Evolutionary conservation across 2,329 filamentous ascomycete genomes (phyloP), one percentile per base, ranked within the genome.

Genomic region (Penicillium sp.): DNA sequence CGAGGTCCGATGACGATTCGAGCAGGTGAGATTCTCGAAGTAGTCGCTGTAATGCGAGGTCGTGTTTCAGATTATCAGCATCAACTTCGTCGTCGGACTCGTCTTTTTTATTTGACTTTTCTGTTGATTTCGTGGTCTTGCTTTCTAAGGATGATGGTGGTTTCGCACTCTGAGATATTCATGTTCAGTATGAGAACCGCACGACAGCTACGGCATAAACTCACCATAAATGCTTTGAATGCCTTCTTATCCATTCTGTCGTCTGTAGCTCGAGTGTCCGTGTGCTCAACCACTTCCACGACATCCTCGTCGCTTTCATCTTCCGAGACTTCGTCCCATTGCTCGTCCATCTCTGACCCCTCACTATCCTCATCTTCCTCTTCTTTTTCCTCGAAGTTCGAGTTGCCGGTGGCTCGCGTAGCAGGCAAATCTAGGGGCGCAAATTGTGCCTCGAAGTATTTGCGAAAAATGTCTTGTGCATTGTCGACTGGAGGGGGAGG

Each of bases 1-100:
- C 79, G 3, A 80, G 76, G 49, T 79, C 76, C 25, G 77, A 75
- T 13, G 80, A 77, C 0, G 81, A 76, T 43, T 84, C 81, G 51
- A 97, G 84, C 54, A 97, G 86, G 73, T 96, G 91, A 0, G 92
- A 96, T 78, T 99, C 94, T 61, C 87, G 82, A 51, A 99, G 84
- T 36, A 99, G 84, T 42, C 91, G 87, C 70, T 96, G 92, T 13
- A 99, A 84, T 35, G 90, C 92, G 48, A 96, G 84, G 70, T 97
- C 94, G 71, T 96, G 92, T 69, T 92, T 91, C 16, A 97, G 80
- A 55, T 95, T 88, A 10, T 76, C 71, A 22, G 77, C 71, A 67
- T 87, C 85, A 16, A 79, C 79, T 46, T 81, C 80, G 65, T 87
- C 82, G 65, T 87, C 74, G 53, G 79, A 73, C 27, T 77, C 68